These are phyloP conservation scores for Penicillium sp. DNA, from an alignment of 2,329 filamentous ascomycete species.

Conservation along the genomic window DNA sequence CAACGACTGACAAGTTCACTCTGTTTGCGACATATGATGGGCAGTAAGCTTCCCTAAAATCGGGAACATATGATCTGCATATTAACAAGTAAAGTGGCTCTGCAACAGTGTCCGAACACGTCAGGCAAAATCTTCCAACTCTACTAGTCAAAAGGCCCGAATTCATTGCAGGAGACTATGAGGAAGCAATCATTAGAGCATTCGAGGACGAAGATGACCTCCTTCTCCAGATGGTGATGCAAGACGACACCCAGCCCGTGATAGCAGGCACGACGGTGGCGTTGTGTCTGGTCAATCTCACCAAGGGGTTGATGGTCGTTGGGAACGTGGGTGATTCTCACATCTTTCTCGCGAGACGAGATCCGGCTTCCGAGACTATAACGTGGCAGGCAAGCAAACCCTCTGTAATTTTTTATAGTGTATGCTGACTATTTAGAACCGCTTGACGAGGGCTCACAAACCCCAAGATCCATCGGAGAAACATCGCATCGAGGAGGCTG, in stretches of 20 bases:
- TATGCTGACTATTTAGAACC: conserved; percentile 22
- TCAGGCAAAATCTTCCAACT: conserved; percentile 24
- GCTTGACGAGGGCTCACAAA: conserved; percentile 31
- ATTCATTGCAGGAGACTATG: conserved; percentile 27
- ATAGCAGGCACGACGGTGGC: conserved; percentile 32
- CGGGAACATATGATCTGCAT: too few relatives aligned
- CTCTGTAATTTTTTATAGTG: neutral
- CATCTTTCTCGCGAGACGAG: conserved; percentile 30
- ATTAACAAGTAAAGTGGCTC: conserved; percentile 23
- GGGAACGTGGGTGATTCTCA: conserved; percentile 35
- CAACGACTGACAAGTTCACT: conserved; percentile 25
- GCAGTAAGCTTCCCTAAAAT: too few relatives aligned
- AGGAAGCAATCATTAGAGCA: conserved; percentile 26
- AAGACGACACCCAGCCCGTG: conserved; percentile 23
- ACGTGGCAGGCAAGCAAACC: conserved; percentile 14
- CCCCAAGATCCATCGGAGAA: conserved; percentile 27
- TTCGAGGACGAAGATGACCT: conserved; percentile 28
- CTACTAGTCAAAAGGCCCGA: conserved; percentile 27
- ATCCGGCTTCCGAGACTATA: conserved; percentile 23
- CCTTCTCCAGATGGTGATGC: conserved; percentile 24
- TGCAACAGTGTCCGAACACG: conserved; percentile 29
- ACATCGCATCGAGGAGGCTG: conserved; percentile 29
- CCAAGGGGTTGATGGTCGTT: conserved; percentile 27
- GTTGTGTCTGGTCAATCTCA: conserved; percentile 31
- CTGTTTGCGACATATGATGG: conserved; percentile 34